Evolutionary conservation across 495 filamentous ascomycete genomes (phyloP).

Genomic region (Pseudevernia furfuracea): DNA sequence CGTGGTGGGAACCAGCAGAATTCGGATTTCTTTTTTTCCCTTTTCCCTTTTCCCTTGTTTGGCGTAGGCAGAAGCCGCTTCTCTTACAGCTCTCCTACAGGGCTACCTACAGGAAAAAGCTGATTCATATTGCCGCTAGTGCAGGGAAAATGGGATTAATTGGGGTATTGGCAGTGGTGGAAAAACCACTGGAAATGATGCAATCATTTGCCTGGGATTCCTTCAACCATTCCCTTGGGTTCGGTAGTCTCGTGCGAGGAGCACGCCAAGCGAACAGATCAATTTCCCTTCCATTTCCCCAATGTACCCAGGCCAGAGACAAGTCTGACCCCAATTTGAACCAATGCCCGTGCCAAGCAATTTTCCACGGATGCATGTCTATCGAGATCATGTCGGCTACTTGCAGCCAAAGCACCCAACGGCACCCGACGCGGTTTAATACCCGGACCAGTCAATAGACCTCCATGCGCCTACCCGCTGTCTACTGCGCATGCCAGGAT

Average conservation of each 20-base stretch:
- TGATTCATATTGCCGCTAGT: conserved; percentile 6
- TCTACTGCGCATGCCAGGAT: conserved; percentile 2
- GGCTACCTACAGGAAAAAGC: too few species aligned
- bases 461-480: conserved; percentile 2
- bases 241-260: conserved; percentile 2
- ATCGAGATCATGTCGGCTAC: conserved; percentile 6
- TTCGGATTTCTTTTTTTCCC: too few species aligned
- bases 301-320: not conserved
- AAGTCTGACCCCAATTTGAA: not conserved
- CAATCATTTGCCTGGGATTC: conserved; percentile 5
- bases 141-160: too few species aligned
- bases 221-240: conserved; percentile 9
- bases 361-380: not conserved
- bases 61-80: not conserved
- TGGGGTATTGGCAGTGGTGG: not conserved
- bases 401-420: conserved; percentile 5
- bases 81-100: not conserved
- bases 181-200: too few species aligned
- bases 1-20: not conserved
- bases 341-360: not conserved
- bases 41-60: not conserved
- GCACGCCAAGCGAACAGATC: conserved; percentile 6
- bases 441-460: not conserved
- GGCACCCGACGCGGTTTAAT: conserved; percentile 6
- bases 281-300: not conserved